Conservation (phyloP, 192 early-diverging fungal species). For the Linnemannia elongata region DNA sequence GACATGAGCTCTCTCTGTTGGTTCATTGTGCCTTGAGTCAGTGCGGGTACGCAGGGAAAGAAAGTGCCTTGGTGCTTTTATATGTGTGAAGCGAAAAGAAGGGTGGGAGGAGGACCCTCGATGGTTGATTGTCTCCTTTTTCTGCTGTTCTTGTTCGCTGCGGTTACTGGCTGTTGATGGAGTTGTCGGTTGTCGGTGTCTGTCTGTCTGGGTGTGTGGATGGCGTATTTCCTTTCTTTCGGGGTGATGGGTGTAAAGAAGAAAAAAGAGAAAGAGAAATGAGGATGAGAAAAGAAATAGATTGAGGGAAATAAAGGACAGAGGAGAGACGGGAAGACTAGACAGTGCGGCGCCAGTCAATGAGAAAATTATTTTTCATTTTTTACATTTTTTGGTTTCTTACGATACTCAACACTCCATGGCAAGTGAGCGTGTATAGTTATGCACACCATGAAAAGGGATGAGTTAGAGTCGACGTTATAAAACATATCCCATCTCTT, state of each 20-base stretch:
- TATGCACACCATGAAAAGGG: neutral
- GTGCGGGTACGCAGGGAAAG: neutral
- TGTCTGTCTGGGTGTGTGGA: neutral
- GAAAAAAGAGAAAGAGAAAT: neutral
- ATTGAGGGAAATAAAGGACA: neutral
- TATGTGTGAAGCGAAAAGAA: neutral
- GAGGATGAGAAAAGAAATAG: constrained; percentile 1
- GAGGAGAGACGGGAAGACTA: neutral
- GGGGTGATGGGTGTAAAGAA: neutral
- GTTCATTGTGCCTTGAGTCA: constrained; percentile 13
- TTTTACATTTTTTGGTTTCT: neutral
- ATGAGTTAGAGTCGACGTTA: neutral
- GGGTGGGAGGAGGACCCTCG: neutral
- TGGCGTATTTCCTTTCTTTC: neutral
- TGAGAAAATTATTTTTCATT: neutral
- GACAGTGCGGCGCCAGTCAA: neutral
- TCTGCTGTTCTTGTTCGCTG: neutral
- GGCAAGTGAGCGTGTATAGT: no score
- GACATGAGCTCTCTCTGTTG: constrained; percentile 26
- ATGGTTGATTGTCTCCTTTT: constrained; percentile 5
- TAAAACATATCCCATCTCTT: neutral
- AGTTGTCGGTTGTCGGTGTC: neutral
- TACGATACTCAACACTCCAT: neutral
- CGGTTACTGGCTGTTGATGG: no score
- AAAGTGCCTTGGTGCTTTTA: no score